These are phyloP conservation scores for Geotrichum macrosporum DNA, from an alignment of 1,139 yeast genomes.

Conservation along the genomic window DNA sequence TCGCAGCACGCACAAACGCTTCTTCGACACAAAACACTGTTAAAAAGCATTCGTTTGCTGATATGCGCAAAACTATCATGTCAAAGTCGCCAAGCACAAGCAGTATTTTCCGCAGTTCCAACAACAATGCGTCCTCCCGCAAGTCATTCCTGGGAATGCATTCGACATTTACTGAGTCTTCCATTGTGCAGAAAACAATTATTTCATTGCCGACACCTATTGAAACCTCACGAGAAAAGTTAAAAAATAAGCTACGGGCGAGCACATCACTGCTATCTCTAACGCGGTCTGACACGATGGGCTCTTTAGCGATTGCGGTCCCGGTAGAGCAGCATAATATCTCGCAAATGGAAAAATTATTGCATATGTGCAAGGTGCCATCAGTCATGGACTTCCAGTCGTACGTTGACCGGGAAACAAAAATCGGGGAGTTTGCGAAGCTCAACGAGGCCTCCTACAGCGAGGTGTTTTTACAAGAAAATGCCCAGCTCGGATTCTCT, in stretches of 20 bases:
- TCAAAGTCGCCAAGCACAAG: conserved; percentile 8
- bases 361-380: conserved; percentile 39
- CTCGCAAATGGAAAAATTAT: conserved; percentile 36
- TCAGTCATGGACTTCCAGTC: conserved; percentile 34
- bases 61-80: conserved; percentile 17
- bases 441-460: conserved; percentile 47
- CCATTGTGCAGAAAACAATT: conserved; percentile 32
- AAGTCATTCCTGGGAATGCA: conserved; percentile 15
- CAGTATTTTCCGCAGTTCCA: conserved; percentile 16
- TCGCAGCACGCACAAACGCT: not conserved
- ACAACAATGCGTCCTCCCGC: conserved; percentile 11
- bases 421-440: conserved; percentile 33
- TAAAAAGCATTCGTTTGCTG: conserved; percentile 16
- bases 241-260: conserved; percentile 49
- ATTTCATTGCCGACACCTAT: conserved; percentile 60
- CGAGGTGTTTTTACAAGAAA: conserved; percentile 41
- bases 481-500: conserved; percentile 7
- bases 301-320: conserved; percentile 32
- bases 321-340: conserved; percentile 34
- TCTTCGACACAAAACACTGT: not conserved
- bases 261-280: conserved; percentile 50
- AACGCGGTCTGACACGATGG: conserved; percentile 30
- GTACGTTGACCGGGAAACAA: conserved; percentile 29
- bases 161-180: not conserved
- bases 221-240: conserved; percentile 51